Conservation (phyloP, 2,329 filamentous ascomycete species). For the Ilyonectria destructans region DNA sequence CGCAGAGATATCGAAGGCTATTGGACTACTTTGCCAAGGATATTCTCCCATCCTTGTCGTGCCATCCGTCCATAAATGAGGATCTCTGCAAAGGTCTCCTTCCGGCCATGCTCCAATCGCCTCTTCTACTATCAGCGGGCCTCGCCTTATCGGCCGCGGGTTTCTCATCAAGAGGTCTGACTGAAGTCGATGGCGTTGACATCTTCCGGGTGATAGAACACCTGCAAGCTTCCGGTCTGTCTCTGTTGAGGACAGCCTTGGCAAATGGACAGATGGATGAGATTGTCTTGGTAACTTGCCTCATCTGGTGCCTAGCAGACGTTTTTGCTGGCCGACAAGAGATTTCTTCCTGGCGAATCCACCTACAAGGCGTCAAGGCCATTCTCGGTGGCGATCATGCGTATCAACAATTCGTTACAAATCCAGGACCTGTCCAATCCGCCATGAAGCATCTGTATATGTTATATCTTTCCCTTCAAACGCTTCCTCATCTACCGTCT, state of each 20-base stretch:
- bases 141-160: conserved; percentile 49
- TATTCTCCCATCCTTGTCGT: conserved; percentile 47
- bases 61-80: conserved; percentile 47
- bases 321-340: conserved; percentile 46
- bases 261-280: conserved; percentile 44
- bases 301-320: conserved; percentile 51
- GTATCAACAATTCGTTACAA: neutral
- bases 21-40: conserved; percentile 48
- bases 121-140: conserved; percentile 48
- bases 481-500: conserved; percentile 44
- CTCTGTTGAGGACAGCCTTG: conserved; percentile 44
- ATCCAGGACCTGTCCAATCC: conserved; percentile 18
- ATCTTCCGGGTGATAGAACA: conserved; percentile 43
- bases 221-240: conserved; percentile 45
- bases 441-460: conserved; percentile 50
- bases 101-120: conserved; percentile 46
- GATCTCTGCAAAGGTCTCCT: conserved; percentile 48
- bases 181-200: conserved; percentile 43
- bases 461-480: conserved; percentile 49
- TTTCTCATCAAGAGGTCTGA: conserved; percentile 43
- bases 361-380: conserved; percentile 48
- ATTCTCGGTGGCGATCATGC: conserved; percentile 32
- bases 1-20: conserved; percentile 42
- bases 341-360: conserved; percentile 44
- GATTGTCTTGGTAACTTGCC: conserved; percentile 46